Evolutionary conservation across 164 flowering plant genomes (phyloP), one percentile per base, ranked within the genome.

Genomic region (Nelumbo lutea): DNA sequence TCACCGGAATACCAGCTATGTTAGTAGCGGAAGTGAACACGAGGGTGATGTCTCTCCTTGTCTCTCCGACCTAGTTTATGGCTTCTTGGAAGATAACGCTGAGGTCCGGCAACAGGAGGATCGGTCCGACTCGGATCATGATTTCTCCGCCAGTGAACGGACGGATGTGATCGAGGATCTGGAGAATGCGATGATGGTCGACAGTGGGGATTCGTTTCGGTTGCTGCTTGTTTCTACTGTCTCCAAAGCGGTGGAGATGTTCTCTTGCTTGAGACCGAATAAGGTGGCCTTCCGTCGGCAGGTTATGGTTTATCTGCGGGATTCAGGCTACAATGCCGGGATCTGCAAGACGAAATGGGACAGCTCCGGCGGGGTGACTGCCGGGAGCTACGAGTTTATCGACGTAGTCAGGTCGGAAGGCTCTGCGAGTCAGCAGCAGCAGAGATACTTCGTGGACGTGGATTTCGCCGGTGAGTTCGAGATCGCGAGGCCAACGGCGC

Each of bases 271-370:
- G 58, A 67, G 73, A 38, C 38, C 61, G 11, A 67, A 78, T 45
- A 65, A 68, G 41, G 4, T 75, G 62, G 60, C 76, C 9, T 69
- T 81, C 52, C 70, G 81, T 42, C 76, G 96, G 1, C 77, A 77
- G 15, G 83, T 90, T 68, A 85, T 88, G 91, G 41, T 70, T 51
- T 78, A 9, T 39, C 80, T 94, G 44, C 69, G 93, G 2, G 83
- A 80, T 7, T 55, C 63, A 62, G 95, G 95, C 3, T 77, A 83
- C 82, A 86, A 91, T 79, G 98, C 97, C 9, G 96, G 87, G 53
- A 75, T 94, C 56, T 94, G 98, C 78, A 91, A 88, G 75, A 79
- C 92, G 0, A 85, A 76, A 52, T 94, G 97, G 98, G 84, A 81
- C 67, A 68, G 67, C 47, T 73, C 80, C 41, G 82, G 83, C 41